phyloP scores from a whole-genome alignment of 2,329 filamentous ascomycete genomes.

The Fusarium sp. region DNA sequence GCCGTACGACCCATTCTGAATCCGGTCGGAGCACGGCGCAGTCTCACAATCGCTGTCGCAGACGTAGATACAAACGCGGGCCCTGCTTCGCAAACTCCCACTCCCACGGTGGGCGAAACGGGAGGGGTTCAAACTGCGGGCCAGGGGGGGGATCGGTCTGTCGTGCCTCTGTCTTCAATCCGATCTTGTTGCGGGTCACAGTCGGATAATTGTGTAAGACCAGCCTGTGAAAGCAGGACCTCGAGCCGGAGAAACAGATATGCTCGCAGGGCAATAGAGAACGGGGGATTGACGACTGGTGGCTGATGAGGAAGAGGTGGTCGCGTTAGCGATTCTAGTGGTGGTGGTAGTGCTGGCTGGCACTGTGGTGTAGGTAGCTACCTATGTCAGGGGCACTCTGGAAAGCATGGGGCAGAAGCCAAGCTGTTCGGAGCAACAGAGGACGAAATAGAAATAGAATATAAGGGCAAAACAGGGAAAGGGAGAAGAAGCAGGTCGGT shows the following conservation, averaged over 20 bases:
- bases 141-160: constrained; percentile 23
- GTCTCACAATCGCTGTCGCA: constrained; percentile 31
- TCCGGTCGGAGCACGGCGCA: constrained; percentile 41
- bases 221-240: constrained; percentile 3
- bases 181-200: constrained; percentile 22
- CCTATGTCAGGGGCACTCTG: constrained; percentile 17
- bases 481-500: not conserved
- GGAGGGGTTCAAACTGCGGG: constrained; percentile 33
- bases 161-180: not conserved
- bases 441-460: not conserved
- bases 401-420: constrained; percentile 12
- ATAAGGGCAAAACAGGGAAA: not conserved
- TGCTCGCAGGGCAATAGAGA: constrained; percentile 6
- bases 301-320: constrained; percentile 22
- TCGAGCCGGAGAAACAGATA: constrained; percentile 4
- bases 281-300: constrained; percentile 33
- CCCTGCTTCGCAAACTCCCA: constrained; percentile 37
- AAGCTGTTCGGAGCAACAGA: not conserved
- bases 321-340: constrained; percentile 14
- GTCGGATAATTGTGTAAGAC: constrained; percentile 17
- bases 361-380: constrained; percentile 7
- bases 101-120: constrained; percentile 35
- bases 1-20: constrained; percentile 65
- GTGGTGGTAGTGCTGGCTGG: not conserved
- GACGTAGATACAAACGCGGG: constrained; percentile 24